A percentile compares a stretch with the other conserved stretches of the same genome.
phyloP scores from a whole-genome alignment of 2,329 filamentous ascomycete genomes.

The Hymenoscyphus repandus region DNA sequence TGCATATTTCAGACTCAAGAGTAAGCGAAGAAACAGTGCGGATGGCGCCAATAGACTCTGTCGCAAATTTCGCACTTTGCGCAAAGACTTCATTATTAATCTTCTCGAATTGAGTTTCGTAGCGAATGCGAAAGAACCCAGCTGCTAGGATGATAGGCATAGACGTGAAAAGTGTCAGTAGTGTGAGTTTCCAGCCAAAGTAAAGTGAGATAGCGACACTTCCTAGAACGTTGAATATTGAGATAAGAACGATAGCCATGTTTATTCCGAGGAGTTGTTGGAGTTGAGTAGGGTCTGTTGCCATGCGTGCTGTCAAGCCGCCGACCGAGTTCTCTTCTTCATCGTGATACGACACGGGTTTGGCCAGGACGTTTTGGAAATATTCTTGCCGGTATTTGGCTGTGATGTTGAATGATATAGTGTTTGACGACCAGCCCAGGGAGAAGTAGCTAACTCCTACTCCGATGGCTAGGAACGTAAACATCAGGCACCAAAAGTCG shows the following conservation, averaged over 20 bases:
- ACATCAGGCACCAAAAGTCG: conserved; percentile 45
- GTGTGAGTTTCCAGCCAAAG: conserved; percentile 70
- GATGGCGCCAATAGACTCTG: conserved; percentile 55
- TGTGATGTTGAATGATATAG: conserved; percentile 22
- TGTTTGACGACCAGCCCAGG: conserved; percentile 34
- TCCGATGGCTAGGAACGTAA: conserved; percentile 39
- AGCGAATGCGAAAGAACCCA: conserved; percentile 41
- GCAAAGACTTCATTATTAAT: conserved; percentile 52
- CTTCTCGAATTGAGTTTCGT: conserved; percentile 48
- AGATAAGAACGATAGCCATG: conserved; percentile 50
- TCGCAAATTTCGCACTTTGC: conserved; percentile 55
- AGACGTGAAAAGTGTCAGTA: conserved; percentile 57
- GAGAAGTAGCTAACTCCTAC: conserved; percentile 32
- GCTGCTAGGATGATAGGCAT: conserved; percentile 44
- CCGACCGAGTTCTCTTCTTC: conserved; percentile 40
- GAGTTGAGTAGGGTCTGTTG: conserved; percentile 41
- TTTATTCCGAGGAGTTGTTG: conserved; percentile 43
- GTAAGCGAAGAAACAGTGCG: conserved; percentile 56
- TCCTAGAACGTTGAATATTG: conserved; percentile 60
- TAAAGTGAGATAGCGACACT: conserved; percentile 60
- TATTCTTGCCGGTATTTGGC: conserved; percentile 36
- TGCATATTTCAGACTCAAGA: conserved; percentile 51
- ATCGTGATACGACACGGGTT: conserved; percentile 38
- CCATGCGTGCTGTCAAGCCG: conserved; percentile 39
- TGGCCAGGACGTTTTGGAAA: conserved; percentile 38